Conservation (phyloP, 164 flowering plant genomes). For the Magnolia officinalis region DNA sequence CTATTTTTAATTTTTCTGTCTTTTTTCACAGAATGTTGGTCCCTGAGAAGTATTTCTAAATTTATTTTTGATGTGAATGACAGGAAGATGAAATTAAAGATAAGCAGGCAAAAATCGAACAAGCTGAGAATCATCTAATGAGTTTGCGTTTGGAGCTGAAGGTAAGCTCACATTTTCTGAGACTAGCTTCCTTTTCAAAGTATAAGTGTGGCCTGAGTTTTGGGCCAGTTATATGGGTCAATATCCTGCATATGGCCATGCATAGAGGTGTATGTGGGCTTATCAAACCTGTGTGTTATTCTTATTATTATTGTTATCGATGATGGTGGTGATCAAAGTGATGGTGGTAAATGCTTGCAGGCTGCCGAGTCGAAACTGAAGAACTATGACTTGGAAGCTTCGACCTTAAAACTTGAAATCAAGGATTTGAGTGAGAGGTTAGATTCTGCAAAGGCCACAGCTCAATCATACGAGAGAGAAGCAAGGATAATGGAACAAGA, state of each 20-base stretch:
- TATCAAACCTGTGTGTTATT: not conserved
- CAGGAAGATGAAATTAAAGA: conserved; percentile 88
- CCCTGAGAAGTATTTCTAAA: not conserved
- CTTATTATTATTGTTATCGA: too few relatives aligned
- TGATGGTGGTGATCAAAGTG: not conserved
- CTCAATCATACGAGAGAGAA: conserved; percentile 74
- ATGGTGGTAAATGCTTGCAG: conserved; percentile 33
- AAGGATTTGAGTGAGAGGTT: conserved; percentile 60
- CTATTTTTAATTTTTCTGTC: not conserved
- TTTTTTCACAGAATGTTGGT: too few relatives aligned
- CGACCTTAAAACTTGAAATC: conserved; percentile 55
- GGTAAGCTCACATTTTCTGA: conserved; percentile 34
- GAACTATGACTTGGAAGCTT: conserved; percentile 60
- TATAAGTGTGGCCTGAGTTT: not conserved
- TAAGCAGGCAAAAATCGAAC: conserved; percentile 60
- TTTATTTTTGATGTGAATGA: conserved; percentile 1
- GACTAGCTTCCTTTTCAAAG: not conserved
- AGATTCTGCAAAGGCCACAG: conserved; percentile 51
- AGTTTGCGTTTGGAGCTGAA: conserved; percentile 69
- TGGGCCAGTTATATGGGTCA: not conserved
- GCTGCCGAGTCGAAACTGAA: conserved; percentile 74
- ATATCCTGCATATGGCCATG: not conserved
- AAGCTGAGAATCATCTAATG: conserved; percentile 76
- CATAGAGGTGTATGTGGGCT: too few relatives aligned
- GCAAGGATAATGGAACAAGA: conserved; percentile 73